A percentile compares a stretch with the other conserved stretches of the same genome.
phyloP scores from a whole-genome alignment of 768 basidiomycete genomes.

The Termitomyces sp. region DNA sequence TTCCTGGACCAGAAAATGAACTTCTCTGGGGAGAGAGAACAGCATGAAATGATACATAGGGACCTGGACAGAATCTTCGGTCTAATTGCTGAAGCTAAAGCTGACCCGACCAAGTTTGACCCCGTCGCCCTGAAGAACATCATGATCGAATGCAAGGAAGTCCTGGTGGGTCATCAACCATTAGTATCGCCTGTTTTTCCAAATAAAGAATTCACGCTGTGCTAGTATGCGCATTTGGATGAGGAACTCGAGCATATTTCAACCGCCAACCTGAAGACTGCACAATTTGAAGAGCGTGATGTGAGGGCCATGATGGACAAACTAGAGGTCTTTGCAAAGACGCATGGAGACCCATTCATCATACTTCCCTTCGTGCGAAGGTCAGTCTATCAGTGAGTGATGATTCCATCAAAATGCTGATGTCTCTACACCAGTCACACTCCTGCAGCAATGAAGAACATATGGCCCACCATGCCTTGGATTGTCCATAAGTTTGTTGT shows the following conservation, averaged over 20 bases:
- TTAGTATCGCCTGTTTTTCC: no score
- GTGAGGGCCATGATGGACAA: constrained; percentile 19
- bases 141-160: constrained; percentile 21
- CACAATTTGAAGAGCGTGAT: constrained; percentile 23
- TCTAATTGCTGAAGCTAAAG: constrained; percentile 17
- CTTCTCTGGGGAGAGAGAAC: constrained; percentile 27
- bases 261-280: constrained; percentile 21
- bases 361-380: constrained; percentile 30
- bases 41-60: constrained; percentile 28
- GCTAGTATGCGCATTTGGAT: constrained; percentile 30
- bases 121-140: constrained; percentile 18
- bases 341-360: constrained; percentile 25
- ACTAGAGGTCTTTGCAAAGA: constrained; percentile 25
- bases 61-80: constrained; percentile 20
- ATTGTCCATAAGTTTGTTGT: constrained; percentile 28
- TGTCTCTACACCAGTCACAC: constrained; percentile 24
- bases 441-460: constrained; percentile 25
- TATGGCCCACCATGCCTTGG: constrained; percentile 34
- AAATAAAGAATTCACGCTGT: neutral
- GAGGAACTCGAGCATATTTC: constrained; percentile 29
- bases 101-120: constrained; percentile 24
- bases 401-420: neutral
- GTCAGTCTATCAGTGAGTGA: constrained; percentile 13
- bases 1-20: constrained; percentile 30
- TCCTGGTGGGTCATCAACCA: constrained; percentile 20